phyloP scores from a whole-genome alignment of 2,329 filamentous ascomycete genomes.

The Grosmannia penicillata region DNA sequence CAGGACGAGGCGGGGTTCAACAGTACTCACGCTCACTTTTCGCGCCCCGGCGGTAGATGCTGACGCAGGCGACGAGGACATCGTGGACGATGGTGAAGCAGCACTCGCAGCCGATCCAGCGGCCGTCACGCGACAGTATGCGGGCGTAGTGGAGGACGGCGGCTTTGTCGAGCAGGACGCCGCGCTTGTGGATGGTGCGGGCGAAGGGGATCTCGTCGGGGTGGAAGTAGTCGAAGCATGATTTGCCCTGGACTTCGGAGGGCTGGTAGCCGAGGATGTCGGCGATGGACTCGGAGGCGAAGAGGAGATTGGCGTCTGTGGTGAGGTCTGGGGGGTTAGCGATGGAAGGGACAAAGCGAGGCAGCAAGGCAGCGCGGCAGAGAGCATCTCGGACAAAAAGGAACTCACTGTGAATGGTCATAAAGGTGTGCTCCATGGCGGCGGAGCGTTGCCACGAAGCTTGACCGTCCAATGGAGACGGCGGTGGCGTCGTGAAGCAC shows the following conservation, averaged over 20 bases:
- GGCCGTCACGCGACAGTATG: constrained; percentile 51
- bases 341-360: background rate
- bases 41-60: constrained; percentile 54
- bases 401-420: constrained; percentile 71
- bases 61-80: constrained; percentile 73
- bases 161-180: constrained; percentile 67
- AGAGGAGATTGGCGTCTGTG: constrained; percentile 63
- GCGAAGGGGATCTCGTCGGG: constrained; percentile 67
- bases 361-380: background rate
- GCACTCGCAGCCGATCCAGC: constrained; percentile 71
- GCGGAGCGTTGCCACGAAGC: too few species aligned
- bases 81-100: constrained; percentile 83
- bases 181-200: constrained; percentile 54
- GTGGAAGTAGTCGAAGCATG: constrained; percentile 78
- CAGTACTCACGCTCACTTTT: constrained; percentile 57
- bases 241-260: constrained; percentile 58
- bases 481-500: too few species aligned
- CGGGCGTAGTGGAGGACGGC: constrained; percentile 70
- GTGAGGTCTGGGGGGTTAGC: constrained; percentile 43
- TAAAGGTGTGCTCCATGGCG: constrained; percentile 71
- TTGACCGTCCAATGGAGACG: too few species aligned
- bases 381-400: background rate
- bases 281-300: constrained; percentile 68
- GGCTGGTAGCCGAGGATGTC: constrained; percentile 73
- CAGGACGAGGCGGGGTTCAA: too few species aligned